A percentile compares a stretch with the other conserved stretches of the same genome.
Evolutionary conservation across 768 basidiomycete genomes (phyloP).

Genomic region (Serendipita sp.): DNA sequence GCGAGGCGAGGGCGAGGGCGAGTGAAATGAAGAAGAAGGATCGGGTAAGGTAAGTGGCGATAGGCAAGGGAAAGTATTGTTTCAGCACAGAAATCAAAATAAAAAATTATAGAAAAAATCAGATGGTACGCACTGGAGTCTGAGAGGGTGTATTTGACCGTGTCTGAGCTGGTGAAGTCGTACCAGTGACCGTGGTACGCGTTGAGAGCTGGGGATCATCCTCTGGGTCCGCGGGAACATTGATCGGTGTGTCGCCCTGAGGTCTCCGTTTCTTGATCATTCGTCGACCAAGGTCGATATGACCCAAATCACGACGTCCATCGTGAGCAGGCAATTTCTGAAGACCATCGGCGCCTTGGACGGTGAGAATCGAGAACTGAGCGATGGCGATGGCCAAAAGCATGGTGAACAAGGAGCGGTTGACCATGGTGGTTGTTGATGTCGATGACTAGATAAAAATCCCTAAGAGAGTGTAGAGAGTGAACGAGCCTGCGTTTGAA

Average conservation of each 20-base stretch:
- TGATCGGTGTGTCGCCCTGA: slow-evolving; percentile 5
- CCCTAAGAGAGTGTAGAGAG: background rate
- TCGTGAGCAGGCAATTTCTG: slow-evolving; percentile 17
- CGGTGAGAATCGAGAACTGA: slow-evolving; percentile 27
- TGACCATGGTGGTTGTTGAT: background rate
- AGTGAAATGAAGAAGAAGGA: background rate
- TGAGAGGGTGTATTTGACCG: slow-evolving; percentile 4
- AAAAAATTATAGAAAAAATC: background rate
- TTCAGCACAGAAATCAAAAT: too few relatives aligned
- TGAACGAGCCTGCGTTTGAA: background rate
- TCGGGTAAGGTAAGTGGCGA: background rate
- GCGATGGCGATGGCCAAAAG: slow-evolving; percentile 42
- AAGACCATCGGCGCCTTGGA: slow-evolving; percentile 31
- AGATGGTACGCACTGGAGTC: background rate
- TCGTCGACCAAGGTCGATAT: slow-evolving; percentile 29
- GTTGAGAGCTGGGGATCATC: slow-evolving; percentile 15
- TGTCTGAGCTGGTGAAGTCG: slow-evolving; percentile 15
- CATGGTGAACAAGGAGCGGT: slow-evolving; percentile 27
- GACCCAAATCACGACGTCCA: slow-evolving; percentile 33
- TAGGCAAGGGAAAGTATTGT: too few relatives aligned
- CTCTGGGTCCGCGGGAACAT: slow-evolving; percentile 12
- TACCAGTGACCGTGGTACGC: slow-evolving; percentile 11
- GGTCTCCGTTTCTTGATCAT: slow-evolving; percentile 43
- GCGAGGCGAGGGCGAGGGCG: background rate
- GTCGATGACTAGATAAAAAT: background rate